Evolutionary conservation across 1,284 basidiomycete genomes (phyloP).

Genomic region (Vanrija sp.): DNA sequence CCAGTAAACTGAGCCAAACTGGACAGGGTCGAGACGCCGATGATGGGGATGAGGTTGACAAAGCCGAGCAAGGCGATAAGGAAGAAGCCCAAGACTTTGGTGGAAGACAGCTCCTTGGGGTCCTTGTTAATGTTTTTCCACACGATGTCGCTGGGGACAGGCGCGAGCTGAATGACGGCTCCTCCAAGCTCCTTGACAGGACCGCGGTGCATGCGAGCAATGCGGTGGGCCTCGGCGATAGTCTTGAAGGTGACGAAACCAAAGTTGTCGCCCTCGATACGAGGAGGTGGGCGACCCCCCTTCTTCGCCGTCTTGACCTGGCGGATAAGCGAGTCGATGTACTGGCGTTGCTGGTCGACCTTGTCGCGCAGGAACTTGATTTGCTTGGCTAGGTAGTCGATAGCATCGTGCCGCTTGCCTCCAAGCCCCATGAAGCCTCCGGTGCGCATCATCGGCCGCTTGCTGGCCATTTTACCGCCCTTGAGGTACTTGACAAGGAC

Average conservation of each 20-base stretch:
- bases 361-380: conserved; percentile 59
- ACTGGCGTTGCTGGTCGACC: conserved; percentile 70
- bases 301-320: conserved; percentile 43
- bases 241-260: conserved; percentile 92
- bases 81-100: conserved; percentile 68
- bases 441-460: conserved; percentile 67
- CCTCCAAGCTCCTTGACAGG: conserved; percentile 44
- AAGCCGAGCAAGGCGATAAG: conserved; percentile 73
- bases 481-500: conserved; percentile 81
- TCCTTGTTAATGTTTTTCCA: conserved; percentile 83
- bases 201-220: conserved; percentile 45
- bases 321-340: conserved; percentile 59
- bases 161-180: conserved; percentile 38
- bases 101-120: conserved; percentile 61
- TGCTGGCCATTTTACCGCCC: conserved; percentile 65
- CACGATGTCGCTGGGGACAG: conserved; percentile 53
- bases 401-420: conserved; percentile 70
- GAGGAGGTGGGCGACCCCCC: conserved; percentile 22
- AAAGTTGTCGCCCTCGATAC: conserved; percentile 67
- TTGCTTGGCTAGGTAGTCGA: conserved; percentile 74
- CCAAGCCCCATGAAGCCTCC: conserved; percentile 72
- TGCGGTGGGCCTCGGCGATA: conserved; percentile 69
- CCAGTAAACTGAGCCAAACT: conserved; percentile 56
- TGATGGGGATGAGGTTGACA: conserved; percentile 79
- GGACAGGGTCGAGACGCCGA: conserved; percentile 70